Evolutionary conservation across 2,329 filamentous ascomycete genomes (phyloP).

Genomic region (Pseudogymnoascus sp.): DNA sequence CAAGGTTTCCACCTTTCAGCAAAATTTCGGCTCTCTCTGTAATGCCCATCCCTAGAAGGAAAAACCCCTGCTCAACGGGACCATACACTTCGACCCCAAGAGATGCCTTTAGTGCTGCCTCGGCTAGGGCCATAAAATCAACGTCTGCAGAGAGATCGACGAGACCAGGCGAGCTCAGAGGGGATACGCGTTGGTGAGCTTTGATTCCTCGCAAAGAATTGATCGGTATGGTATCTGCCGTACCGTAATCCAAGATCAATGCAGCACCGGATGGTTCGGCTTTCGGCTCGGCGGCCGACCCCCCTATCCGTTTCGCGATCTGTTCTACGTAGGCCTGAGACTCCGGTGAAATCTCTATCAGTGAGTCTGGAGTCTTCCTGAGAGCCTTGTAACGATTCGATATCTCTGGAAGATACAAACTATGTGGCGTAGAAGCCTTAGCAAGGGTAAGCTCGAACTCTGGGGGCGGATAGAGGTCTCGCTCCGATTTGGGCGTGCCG

Average conservation of each 20-base stretch:
- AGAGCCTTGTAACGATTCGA: constrained; percentile 73
- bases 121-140: constrained; percentile 81
- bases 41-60: constrained; percentile 76
- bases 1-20: constrained; percentile 37
- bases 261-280: constrained; percentile 68
- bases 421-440: constrained; percentile 68
- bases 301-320: constrained; percentile 79
- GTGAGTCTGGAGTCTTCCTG: constrained; percentile 56
- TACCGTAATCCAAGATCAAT: constrained; percentile 93
- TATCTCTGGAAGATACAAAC: constrained; percentile 73
- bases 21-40: constrained; percentile 66
- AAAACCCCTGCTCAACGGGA: constrained; percentile 76
- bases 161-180: constrained; percentile 70
- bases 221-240: constrained; percentile 66
- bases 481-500: constrained; percentile 44
- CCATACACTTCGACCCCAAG: constrained; percentile 85
- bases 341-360: constrained; percentile 88
- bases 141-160: constrained; percentile 91
- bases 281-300: constrained; percentile 49
- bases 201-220: constrained; percentile 89
- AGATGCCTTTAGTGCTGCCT: constrained; percentile 68
- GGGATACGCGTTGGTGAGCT: constrained; percentile 65
- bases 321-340: constrained; percentile 71
- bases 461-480: constrained; percentile 44
- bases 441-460: constrained; percentile 86